Base-by-base conservation (phyloP, 2,329 filamentous ascomycete species). In the Colletotrichum australisinense region DNA sequence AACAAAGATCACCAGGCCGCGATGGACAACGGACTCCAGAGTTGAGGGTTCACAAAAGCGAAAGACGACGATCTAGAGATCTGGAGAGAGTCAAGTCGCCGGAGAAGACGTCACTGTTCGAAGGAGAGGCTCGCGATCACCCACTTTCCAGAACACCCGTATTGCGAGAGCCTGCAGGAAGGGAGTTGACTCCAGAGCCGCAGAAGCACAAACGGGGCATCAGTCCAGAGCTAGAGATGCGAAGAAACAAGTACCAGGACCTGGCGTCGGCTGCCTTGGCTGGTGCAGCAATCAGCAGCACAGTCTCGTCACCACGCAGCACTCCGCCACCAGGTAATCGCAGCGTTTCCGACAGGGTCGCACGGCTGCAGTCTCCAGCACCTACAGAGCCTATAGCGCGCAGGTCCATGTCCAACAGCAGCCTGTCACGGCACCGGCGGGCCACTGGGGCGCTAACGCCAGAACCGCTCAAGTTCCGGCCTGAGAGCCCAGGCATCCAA, bases 401-500 rank as follows among this genome's bases (percentile, higher is more conserved):
- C 57, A 85, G 88, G 59, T 84, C 86, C 56, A 79, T 84, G 74
- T 90, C 89, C 77, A 90, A 89, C 80, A 88, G 86, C 67, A 86
- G 88, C 80, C 82, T 89, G 74, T 83, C 86, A 65, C 84, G 88
- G 68, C 80, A 85, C 72, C 83, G 85, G 69, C 60, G 71, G 57
- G 71, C 71, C 16, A 66, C 70, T 67, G 71, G 71, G 38, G 49
- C 67, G 32, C 32, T 35, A 58, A 89, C 89, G 59, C 88, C 89
- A 4, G 88, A 90, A 80, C 86, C 87, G 75, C 82, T 86, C 46
- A 82, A 82, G 76, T 87, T 88, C 72, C 88, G 92, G 80, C 89
- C 93, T 81, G 89, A 92, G 76, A 94, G 92, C 68, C 87, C 88
- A 85, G 86, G 88, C 85, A 87, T 81, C 82, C 77, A 85, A 76